Base-by-base conservation (phyloP, 352 stramenopile genomes). In the Pythium chondricola region DNA sequence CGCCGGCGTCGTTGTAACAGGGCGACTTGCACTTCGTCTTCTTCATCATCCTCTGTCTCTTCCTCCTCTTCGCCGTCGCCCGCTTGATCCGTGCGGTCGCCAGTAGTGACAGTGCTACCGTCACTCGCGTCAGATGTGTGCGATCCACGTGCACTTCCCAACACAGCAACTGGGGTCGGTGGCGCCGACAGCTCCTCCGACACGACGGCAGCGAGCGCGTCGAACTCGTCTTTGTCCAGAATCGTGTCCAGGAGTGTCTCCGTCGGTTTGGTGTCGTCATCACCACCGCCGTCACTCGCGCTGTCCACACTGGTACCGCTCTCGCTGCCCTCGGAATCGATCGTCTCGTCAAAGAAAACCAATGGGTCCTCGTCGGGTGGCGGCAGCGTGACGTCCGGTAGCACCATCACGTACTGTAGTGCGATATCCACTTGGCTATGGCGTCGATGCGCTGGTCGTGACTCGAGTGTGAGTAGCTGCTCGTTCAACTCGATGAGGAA, bases 361-460 rank as follows among this genome's bases (percentile, higher is more conserved):
- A 73, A 27, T 27, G 63, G 56, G 35, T 69, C 50, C 8, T 83
- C 63, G 33, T 82, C 61, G 0, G 74, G 68, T 10, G 72, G 69
- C 26, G 74, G 69, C 37, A 88, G 63, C 44, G 74, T 86, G 61
- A 93, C 75, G 35, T 93, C 77, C 8, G 82, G 82, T 26, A 93
- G 52, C 43, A 90, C 62, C 76, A 93, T 87, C 14, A 90, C 78
- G 29, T 67, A 85, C 58, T 81, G 39, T 21, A 93, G 44, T 21
- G 65, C 70, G 14, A 87, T 67, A 59, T 93, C 76, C 36, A 93
- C 85, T 50, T 88, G 70, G 43, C 74, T 85, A n/a, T 78, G 66
- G 48, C 71, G 56, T 20, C 82, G 59, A 37, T 90, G 78, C 35
- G 48, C 46, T 16, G 82, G 82, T 10, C 82, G 71, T 2, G 48